phyloP scores from a whole-genome alignment of 2,329 filamentous ascomycete species.

The Exophiala sp. region DNA sequence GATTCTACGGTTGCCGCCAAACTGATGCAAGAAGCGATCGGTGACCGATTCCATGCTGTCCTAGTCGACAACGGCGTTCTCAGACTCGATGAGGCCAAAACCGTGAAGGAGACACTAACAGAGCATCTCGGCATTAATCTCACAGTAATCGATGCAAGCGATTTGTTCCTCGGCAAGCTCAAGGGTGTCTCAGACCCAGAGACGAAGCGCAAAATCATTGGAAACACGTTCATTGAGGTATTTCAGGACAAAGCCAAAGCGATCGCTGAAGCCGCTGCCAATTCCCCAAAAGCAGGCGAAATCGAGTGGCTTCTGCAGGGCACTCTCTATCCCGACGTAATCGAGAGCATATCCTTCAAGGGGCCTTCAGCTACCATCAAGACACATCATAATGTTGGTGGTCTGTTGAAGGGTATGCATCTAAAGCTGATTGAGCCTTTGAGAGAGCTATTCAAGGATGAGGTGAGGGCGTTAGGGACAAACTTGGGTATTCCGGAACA shows the following conservation, averaged over 20 bases:
- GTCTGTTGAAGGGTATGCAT: constrained; percentile 60
- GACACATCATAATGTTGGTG: constrained; percentile 70
- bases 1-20: constrained; percentile 84
- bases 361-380: constrained; percentile 70
- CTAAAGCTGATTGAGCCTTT: constrained; percentile 67
- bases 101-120: constrained; percentile 75
- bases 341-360: constrained; percentile 69
- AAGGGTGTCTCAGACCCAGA: constrained; percentile 77
- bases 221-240: constrained; percentile 73
- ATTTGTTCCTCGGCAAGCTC: constrained; percentile 73
- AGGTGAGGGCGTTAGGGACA: constrained; percentile 67
- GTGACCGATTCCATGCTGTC: constrained; percentile 78
- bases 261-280: constrained; percentile 68
- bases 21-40: constrained; percentile 83
- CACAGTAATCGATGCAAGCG: constrained; percentile 75
- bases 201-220: constrained; percentile 87
- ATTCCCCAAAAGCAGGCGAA: constrained; percentile 65
- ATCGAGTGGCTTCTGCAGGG: constrained; percentile 87
- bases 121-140: constrained; percentile 85
- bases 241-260: constrained; percentile 76
- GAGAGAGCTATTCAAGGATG: constrained; percentile 78
- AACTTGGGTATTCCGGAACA: constrained; percentile 68
- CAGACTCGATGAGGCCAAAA: constrained; percentile 76
- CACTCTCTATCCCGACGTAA: constrained; percentile 73
- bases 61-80: constrained; percentile 84